Evolutionary conservation across 2,329 filamentous ascomycete genomes (phyloP).

Genomic region (Trichoderma simmonsii): DNA sequence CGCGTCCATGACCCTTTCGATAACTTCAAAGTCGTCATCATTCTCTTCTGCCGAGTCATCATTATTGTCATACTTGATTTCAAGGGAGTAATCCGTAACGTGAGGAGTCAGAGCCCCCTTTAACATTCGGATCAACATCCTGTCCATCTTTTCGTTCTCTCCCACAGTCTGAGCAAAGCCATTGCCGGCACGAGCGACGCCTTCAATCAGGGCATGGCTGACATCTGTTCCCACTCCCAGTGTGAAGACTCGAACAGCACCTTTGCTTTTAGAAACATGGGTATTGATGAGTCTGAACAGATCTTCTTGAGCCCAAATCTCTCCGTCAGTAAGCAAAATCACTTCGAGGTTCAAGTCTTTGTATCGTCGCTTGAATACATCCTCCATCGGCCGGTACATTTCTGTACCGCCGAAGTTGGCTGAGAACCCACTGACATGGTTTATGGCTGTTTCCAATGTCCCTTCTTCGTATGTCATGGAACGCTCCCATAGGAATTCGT

Average conservation of each 20-base stretch:
- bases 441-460: slow-evolving; percentile 41
- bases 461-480: slow-evolving; percentile 46
- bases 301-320: slow-evolving; percentile 46
- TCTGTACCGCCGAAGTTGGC: slow-evolving; percentile 54
- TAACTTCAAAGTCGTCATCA: slow-evolving; percentile 58
- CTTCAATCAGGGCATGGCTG: slow-evolving; percentile 53
- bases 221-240: slow-evolving; percentile 52
- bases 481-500: slow-evolving; percentile 46
- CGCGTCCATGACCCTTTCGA: slow-evolving; percentile 55
- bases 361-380: slow-evolving; percentile 42
- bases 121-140: slow-evolving; percentile 69
- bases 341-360: slow-evolving; percentile 50
- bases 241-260: slow-evolving; percentile 50
- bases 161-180: slow-evolving; percentile 62
- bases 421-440: slow-evolving; percentile 40
- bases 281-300: slow-evolving; percentile 47
- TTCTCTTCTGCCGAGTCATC: background rate
- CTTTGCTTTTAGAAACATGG: slow-evolving; percentile 38
- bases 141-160: slow-evolving; percentile 62
- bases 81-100: slow-evolving; percentile 60
- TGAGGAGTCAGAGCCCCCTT: slow-evolving; percentile 67
- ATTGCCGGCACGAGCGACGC: slow-evolving; percentile 51
- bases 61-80: slow-evolving; percentile 52
- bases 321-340: slow-evolving; percentile 56
- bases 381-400: slow-evolving; percentile 45